Conservation (phyloP, 1,139 yeast genomes). For the Blastobotrys buckinghamii region DNA sequence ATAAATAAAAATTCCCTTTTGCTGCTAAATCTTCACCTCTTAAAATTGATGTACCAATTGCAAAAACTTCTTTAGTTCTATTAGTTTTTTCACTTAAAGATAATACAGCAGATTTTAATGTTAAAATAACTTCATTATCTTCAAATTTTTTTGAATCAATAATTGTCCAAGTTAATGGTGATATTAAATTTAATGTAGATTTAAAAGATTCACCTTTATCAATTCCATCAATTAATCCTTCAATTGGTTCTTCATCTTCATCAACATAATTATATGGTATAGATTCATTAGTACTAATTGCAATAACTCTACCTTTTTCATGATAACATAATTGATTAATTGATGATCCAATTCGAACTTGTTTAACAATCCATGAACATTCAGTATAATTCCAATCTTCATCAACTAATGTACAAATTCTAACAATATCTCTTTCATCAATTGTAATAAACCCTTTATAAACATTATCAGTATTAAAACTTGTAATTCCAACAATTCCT, state of each 20-base stretch:
- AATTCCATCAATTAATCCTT: constrained; percentile 50
- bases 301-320: constrained; percentile 57
- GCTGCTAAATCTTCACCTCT: constrained; percentile 82
- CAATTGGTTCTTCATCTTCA: constrained; percentile 64
- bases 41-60: constrained; percentile 71
- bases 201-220: constrained; percentile 50
- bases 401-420: constrained; percentile 30
- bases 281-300: constrained; percentile 57
- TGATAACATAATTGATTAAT: constrained; percentile 68
- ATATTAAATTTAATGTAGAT: constrained; percentile 59
- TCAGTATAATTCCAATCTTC: constrained; percentile 20
- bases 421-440: constrained; percentile 54
- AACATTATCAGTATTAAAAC: constrained; percentile 30
- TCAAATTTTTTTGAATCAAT: constrained; percentile 65
- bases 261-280: constrained; percentile 63
- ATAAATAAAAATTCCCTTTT: constrained; percentile 70
- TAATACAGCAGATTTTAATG: constrained; percentile 53
- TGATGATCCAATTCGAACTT: constrained; percentile 45
- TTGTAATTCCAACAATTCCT: constrained; percentile 35
- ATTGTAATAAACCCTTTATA: constrained; percentile 61
- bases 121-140: constrained; percentile 55
- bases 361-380: constrained; percentile 22
- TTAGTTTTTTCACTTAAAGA: constrained; percentile 49
- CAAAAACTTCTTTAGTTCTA: constrained; percentile 60
- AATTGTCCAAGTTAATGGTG: constrained; percentile 71